Base-by-base conservation (phyloP, 1,284 basidiomycete species). In the Ustilago sp. region DNA sequence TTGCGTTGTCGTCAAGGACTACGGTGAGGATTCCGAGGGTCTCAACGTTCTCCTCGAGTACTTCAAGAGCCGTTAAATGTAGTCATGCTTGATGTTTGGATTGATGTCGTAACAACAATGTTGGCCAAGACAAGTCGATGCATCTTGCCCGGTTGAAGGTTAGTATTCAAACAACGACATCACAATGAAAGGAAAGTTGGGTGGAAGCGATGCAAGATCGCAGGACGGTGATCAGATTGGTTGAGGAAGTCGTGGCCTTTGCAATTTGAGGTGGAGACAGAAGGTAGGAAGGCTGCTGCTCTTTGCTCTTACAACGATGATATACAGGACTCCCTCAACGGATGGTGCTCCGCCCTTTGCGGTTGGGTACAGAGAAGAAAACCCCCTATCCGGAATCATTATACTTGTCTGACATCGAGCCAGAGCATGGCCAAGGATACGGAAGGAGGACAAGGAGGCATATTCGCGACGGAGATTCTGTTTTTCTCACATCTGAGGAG, bases 1-100 rank as follows among this genome's bases (percentile, higher is more conserved):
- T 82, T 98, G 95, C 87, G 96, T 98, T 82, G 96, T 98, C 81
- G 95, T 99, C 86, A 97, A 94, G 90, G 94, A 98, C 88, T 99
- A 96, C 87, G 96, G 96, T 86, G 90, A 91, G 82, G 96, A 98
- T 90, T 93, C 92, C 85, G 93, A 96, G 89, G 96, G 95, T 78
- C 91, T 98, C 86, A 93, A 97, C 88, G 95, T 98, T 35, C 92
- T 98, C 87, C 90, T 97, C 84, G 95, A 98, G 87, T 94, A 95
- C 90, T 94, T 95, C 92, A 94, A 94, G 90, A 93, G 91, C 89
- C 93, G 93, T 72, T 85, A 81, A 81, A 57, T 48, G 50, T 31
- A 6, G 48, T 6, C 15, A 17, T 47, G 43, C 23, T 43, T 36
- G 38, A 52, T 47, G 19, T 31, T 51, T 28, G 39, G 38, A 35